Evolutionary conservation across 768 basidiomycete genomes (phyloP), one percentile per base, ranked within the genome.

Genomic region (Phallus indusiatus): DNA sequence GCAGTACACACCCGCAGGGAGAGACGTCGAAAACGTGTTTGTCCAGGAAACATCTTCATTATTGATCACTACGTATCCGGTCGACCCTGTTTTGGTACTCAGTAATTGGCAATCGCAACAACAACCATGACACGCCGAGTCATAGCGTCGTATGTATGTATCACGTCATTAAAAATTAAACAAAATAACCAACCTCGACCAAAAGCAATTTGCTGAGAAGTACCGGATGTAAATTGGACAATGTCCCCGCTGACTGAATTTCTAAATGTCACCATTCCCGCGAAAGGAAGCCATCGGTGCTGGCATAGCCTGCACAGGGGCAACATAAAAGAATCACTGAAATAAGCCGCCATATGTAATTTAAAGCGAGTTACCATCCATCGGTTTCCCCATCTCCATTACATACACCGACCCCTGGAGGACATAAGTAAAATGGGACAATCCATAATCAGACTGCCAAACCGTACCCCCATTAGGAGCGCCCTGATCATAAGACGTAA

Each of bases 21-120:
- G 69, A 0, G 79, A 77, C 0, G 85, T 86, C 17, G 70, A 66
- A 67, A 87, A 86, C 0, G 78, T 79, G 0, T 76, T 55, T 8
- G 62, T 79, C 85, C 86, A 87, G 0, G 70, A 63, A 5, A 73
- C 72, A 60, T 84, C 81, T 4, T 69, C 77, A 61, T 86, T 86
- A 66, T 87, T 87, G 64, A 87, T 86, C 0, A 78, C 84, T 1
- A 85, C 80, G 60, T 82, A 85, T 2, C 85, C 84, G 47, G 70
- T 66, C 0, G 79, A 68, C 28, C 81, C 82, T 84, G 53, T 12
- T 56, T 47, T 42, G 9, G 14, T 11, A 17, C 49, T 11, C 36
- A 35, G 37, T 33, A 33, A 54, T 48, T 21, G 36, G 12, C 28
- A n/a, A 28, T 28, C 7, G 28, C 28, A 28, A 28, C 1, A 53